These are phyloP conservation scores for Globisporangium sylvaticum DNA, from an alignment of 352 stramenopile species.

Conservation along the genomic window DNA sequence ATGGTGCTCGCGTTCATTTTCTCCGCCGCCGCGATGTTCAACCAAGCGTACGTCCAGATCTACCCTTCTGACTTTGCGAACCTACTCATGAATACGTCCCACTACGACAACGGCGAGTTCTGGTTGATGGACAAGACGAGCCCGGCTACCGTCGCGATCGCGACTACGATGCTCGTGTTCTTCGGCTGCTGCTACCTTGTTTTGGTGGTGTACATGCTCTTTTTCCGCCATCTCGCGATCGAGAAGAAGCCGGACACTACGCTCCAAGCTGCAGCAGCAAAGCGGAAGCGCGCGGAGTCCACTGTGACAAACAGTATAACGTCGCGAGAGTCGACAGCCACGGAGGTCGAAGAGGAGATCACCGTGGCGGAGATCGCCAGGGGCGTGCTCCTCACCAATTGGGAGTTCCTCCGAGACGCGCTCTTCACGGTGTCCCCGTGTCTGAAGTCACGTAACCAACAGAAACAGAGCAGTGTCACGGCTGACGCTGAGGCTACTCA, in stretches of 20 bases:
- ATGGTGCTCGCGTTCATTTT: constrained; percentile 18
- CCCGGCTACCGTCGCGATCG: not conserved
- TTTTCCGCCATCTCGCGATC: constrained; percentile 17
- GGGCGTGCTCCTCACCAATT: constrained; percentile 11
- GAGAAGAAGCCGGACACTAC: constrained; percentile 1
- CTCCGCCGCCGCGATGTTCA: constrained; percentile 13
- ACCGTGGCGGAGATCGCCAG: constrained; percentile 15
- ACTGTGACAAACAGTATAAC: not conserved
- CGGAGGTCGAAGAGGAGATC: constrained; percentile 13
- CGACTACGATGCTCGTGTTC: constrained; percentile 11
- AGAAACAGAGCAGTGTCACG: not conserved
- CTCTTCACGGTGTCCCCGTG: not conserved
- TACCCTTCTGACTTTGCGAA: constrained; percentile 10
- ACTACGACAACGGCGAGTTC: constrained; percentile 19
- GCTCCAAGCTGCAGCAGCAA: not conserved
- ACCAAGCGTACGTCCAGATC: constrained; percentile 14
- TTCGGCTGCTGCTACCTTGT: constrained; percentile 12
- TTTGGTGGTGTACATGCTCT: constrained; percentile 16
- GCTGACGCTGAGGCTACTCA: not conserved
- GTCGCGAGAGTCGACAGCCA: not conserved
- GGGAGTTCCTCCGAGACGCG: constrained; percentile 3
- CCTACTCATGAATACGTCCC: constrained; percentile 16
- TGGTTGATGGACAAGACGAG: constrained; percentile 11
- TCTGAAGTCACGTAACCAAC: not conserved
- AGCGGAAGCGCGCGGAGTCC: not conserved